A percentile compares a stretch with the other conserved stretches of the same genome.
These are phyloP conservation scores for Salix exigua DNA, from an alignment of 345 rosid genomes.

Conservation along the genomic window DNA sequence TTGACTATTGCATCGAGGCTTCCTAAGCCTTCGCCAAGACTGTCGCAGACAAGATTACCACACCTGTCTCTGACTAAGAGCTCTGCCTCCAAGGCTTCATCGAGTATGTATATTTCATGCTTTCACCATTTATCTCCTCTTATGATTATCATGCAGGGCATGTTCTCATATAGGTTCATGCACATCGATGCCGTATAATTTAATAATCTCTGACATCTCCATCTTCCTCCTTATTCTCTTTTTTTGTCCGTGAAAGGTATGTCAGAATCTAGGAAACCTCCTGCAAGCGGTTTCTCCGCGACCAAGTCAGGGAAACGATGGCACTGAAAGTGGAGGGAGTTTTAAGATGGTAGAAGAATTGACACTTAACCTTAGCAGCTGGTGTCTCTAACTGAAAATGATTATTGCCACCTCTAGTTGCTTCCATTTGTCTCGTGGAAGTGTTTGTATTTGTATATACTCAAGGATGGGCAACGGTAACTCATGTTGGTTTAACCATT, in stretches of 20 bases:
- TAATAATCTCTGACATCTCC: not conserved
- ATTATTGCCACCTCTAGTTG: not conserved
- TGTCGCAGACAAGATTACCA: constrained; percentile 40
- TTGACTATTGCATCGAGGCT: constrained; percentile 42
- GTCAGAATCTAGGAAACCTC: constrained; percentile 38
- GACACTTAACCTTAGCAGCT: constrained; percentile 3
- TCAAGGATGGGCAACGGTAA: not conserved
- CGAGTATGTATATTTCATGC: constrained; percentile 39
- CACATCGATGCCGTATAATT: not conserved
- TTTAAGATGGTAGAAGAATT: constrained; percentile 1
- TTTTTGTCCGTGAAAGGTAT: not conserved
- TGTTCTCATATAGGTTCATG: not conserved
- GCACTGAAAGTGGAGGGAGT: constrained; percentile 12
- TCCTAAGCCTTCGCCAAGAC: constrained; percentile 50
- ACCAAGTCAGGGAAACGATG: constrained; percentile 32
- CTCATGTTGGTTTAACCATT: not conserved
- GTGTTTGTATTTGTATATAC: not conserved
- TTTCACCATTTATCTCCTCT: not conserved
- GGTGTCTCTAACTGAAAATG: constrained; percentile 7
- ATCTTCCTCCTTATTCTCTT: not conserved
- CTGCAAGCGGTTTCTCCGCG: constrained; percentile 29
- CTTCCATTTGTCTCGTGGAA: constrained; percentile 18
- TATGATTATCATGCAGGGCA: not conserved
- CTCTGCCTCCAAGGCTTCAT: constrained; percentile 41
- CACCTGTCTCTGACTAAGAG: constrained; percentile 49